A percentile compares a stretch with the other conserved stretches of the same genome.
These are phyloP conservation scores for Tuber umbilicatum DNA, from an alignment of 495 filamentous ascomycete species.

Conservation along the genomic window DNA sequence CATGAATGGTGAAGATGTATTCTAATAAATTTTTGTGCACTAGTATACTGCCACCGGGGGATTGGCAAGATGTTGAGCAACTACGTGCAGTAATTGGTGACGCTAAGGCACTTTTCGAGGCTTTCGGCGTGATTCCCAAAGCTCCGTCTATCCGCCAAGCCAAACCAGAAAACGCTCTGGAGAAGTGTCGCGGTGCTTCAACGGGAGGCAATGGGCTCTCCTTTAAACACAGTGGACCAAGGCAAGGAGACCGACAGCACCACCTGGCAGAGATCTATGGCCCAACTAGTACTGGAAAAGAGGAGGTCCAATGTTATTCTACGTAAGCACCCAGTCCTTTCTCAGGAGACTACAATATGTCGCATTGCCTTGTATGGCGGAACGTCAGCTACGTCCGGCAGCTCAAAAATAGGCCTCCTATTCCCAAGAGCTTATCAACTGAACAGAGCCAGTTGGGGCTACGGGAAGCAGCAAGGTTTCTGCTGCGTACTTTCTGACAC, in stretches of 20 bases:
- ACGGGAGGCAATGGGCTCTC: too few species aligned
- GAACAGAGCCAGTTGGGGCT: background rate
- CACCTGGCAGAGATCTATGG: too few species aligned
- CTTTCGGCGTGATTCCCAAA: background rate
- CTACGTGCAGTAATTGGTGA: background rate
- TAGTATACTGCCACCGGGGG: background rate
- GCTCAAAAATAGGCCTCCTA: background rate
- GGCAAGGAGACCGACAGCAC: too few species aligned
- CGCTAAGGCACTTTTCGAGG: background rate
- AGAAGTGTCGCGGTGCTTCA: too few species aligned
- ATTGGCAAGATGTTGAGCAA: background rate
- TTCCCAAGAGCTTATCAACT: background rate
- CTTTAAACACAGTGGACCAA: too few species aligned
- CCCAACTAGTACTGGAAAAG: too few species aligned
- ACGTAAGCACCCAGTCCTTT: background rate
- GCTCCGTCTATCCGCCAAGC: too few species aligned
- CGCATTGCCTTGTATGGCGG: background rate
- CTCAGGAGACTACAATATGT: background rate
- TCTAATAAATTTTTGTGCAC: background rate
- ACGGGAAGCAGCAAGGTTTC: background rate
- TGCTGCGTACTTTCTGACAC: background rate
- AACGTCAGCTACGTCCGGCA: background rate
- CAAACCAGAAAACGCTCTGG: too few species aligned
- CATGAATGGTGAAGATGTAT: background rate
- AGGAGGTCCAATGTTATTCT: background rate